A percentile compares a stretch with the other conserved stretches of the same genome.
These are phyloP conservation scores for Plasmodium vivax DNA, from an alignment of 169 alveolate genomes.

Conservation along the genomic window DNA sequence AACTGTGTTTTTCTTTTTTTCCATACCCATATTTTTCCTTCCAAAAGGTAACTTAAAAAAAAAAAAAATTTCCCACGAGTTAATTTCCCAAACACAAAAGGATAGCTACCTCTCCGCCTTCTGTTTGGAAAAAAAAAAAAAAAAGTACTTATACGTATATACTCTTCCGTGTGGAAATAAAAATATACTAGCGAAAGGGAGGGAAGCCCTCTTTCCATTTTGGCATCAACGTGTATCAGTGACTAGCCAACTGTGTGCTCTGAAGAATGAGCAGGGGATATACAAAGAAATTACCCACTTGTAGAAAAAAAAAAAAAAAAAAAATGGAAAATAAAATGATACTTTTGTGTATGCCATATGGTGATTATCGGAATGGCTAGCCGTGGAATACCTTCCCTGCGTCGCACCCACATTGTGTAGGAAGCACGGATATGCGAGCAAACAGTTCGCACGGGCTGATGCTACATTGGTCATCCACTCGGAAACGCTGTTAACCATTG, in stretches of 20 bases:
- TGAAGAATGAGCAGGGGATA: neutral
- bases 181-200: neutral
- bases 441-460: too few relatives aligned
- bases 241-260: neutral
- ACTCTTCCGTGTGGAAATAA: neutral
- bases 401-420: neutral
- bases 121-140: neutral
- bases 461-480: too few relatives aligned
- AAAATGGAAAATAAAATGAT: neutral
- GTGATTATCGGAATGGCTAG: neutral
- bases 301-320: too few relatives aligned
- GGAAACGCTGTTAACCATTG: too few relatives aligned
- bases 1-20: neutral
- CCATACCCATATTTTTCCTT: neutral
- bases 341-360: neutral
- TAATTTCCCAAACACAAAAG: neutral
- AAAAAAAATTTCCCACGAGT: neutral
- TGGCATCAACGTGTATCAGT: neutral
- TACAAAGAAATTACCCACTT: neutral
- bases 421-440: neutral
- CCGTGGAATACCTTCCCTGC: neutral
- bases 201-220: neutral
- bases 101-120: neutral
- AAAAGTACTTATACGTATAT: neutral
- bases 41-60: neutral